phyloP scores from a whole-genome alignment of 192 early-diverging fungal genomes.

The Dissophora globulifera region DNA sequence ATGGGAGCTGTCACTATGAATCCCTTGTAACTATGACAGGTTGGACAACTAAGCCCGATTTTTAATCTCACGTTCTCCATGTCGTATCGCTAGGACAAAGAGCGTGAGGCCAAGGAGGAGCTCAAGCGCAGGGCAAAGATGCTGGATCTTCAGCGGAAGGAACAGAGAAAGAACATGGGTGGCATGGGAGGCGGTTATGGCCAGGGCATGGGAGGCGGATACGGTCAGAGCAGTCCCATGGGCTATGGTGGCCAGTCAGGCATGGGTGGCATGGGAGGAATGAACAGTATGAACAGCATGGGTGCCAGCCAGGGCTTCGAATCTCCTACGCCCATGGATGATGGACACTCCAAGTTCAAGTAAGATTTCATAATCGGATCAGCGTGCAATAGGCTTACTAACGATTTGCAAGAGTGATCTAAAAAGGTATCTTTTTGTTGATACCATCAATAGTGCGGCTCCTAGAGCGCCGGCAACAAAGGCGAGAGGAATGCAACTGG shows the following conservation, averaged over 20 bases:
- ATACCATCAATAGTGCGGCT: conserved; percentile 38
- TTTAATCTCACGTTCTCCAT: too few relatives aligned
- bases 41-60: too few relatives aligned
- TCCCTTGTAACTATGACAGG: too few relatives aligned
- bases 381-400: too few relatives aligned
- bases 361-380: conserved; percentile 1
- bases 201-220: conserved; percentile 37
- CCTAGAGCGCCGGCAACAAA: conserved; percentile 56
- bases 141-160: conserved; percentile 90
- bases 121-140: conserved; percentile 91
- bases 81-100: conserved; percentile 94
- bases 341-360: conserved; percentile 45
- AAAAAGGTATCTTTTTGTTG: too few relatives aligned
- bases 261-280: conserved; percentile 41
- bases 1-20: not conserved
- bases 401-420: too few relatives aligned
- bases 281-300: conserved; percentile 41
- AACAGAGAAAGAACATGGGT: conserved; percentile 70
- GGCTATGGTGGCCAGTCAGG: conserved; percentile 33
- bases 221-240: conserved; percentile 26
- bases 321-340: conserved; percentile 29
- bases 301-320: conserved; percentile 47
- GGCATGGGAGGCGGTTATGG: conserved; percentile 42
- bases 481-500: conserved; percentile 95
- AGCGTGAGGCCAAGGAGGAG: conserved; percentile 97